These are phyloP conservation scores for Panellus pusillus DNA, from an alignment of 768 basidiomycete species.

Conservation along the genomic window DNA sequence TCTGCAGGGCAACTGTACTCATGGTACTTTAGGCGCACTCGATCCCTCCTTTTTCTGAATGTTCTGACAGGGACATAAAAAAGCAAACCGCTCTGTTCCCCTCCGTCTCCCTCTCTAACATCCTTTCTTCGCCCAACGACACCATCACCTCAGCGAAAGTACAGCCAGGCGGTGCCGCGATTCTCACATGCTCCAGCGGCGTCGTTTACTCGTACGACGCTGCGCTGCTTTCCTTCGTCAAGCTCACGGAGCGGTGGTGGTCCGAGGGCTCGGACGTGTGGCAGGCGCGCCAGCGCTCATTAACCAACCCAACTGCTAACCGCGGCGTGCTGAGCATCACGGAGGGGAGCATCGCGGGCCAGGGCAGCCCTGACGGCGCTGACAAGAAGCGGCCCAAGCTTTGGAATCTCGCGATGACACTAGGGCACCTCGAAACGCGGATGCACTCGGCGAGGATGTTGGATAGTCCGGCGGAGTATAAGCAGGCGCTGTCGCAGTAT, in stretches of 20 bases:
- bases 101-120: constrained; percentile 58
- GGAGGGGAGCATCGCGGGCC: constrained; percentile 43
- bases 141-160: constrained; percentile 64
- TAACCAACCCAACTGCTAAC: constrained; percentile 34
- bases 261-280: constrained; percentile 79
- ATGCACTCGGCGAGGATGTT: constrained; percentile 72
- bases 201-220: constrained; percentile 78
- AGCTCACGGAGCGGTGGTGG: constrained; percentile 84
- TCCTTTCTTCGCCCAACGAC: constrained; percentile 61
- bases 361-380: constrained; percentile 24
- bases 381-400: constrained; percentile 62
- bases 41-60: not conserved
- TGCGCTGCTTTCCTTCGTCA: constrained; percentile 65
- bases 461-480: constrained; percentile 86
- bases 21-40: constrained; percentile 51
- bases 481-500: constrained; percentile 70
- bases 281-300: constrained; percentile 66
- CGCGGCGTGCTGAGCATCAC: constrained; percentile 58
- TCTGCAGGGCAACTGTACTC: constrained; percentile 68
- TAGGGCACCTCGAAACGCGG: constrained; percentile 87
- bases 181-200: constrained; percentile 78
- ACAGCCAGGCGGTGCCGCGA: constrained; percentile 76
- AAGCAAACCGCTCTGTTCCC: constrained; percentile 64
- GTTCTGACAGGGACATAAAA: constrained; percentile 65
- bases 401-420: constrained; percentile 81